phyloP scores from a whole-genome alignment of 352 stramenopile genomes.

The Phytopythium kandeliae region DNA sequence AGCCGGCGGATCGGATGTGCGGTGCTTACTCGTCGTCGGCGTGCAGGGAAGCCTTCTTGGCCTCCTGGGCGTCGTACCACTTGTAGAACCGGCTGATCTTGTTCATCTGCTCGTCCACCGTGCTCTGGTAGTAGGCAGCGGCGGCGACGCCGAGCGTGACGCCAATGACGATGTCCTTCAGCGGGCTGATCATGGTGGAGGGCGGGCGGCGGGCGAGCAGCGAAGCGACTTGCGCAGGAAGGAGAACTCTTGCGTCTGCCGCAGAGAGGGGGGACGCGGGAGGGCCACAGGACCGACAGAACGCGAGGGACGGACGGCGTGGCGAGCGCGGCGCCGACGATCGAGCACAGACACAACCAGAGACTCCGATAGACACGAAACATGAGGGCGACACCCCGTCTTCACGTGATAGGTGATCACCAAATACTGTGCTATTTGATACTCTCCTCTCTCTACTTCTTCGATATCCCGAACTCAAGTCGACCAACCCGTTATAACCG shows the following conservation, averaged over 20 bases:
- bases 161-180: conserved; percentile 82
- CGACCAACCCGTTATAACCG: no score
- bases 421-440: background rate
- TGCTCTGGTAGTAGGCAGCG: conserved; percentile 60
- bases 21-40: conserved; percentile 31
- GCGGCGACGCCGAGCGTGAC: conserved; percentile 48
- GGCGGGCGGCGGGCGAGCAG: conserved; percentile 30
- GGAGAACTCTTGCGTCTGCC: conserved; percentile 11
- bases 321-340: rapidly evolving
- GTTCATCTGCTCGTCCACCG: conserved; percentile 61
- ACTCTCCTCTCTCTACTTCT: no score
- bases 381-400: conserved; percentile 16
- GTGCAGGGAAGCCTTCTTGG: conserved; percentile 44
- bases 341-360: background rate
- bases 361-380: conserved; percentile 18
- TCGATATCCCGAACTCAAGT: no score
- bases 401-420: conserved; percentile 8
- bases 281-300: conserved; percentile 5
- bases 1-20: no score
- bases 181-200: conserved; percentile 62
- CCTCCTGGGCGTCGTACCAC: conserved; percentile 69
- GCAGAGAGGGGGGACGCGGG: background rate
- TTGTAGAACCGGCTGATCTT: conserved; percentile 80
- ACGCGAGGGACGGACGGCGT: conserved; percentile 3
- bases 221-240: conserved; percentile 22